These are phyloP conservation scores for Coemansia sp. DNA, from an alignment of 192 early-diverging fungal species.

Conservation along the genomic window DNA sequence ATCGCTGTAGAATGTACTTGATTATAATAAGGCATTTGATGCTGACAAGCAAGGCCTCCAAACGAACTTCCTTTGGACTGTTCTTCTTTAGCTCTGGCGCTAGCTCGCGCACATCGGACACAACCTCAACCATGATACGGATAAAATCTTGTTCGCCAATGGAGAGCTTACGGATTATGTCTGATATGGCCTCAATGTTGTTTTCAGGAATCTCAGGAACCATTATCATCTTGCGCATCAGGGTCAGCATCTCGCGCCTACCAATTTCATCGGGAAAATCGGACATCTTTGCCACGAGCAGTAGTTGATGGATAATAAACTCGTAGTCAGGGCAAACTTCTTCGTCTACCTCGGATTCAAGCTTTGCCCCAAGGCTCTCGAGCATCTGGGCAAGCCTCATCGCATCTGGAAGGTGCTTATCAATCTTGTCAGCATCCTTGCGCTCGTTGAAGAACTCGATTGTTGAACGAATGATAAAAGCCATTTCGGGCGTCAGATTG, in stretches of 20 bases:
- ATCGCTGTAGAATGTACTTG: conserved; percentile 68
- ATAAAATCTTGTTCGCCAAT: conserved; percentile 86
- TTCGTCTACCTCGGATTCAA: conserved; percentile 47
- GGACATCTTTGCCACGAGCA: conserved; percentile 72
- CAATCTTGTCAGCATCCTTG: conserved; percentile 64
- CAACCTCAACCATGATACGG: conserved; percentile 80
- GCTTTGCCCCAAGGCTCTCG: conserved; percentile 42
- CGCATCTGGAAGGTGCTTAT: conserved; percentile 70
- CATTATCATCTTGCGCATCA: conserved; percentile 78
- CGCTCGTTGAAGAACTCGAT: conserved; percentile 47
- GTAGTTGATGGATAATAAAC: conserved; percentile 60
- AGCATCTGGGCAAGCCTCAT: conserved; percentile 56
- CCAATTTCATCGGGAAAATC: conserved; percentile 92
- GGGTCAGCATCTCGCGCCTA: conserved; percentile 73
- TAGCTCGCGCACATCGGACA: conserved; percentile 72
- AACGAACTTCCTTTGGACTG: conserved; percentile 32
- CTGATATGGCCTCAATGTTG: conserved; percentile 74
- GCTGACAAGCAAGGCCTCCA: conserved; percentile 58
- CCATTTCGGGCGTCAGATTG: conserved; percentile 58
- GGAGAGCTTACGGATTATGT: conserved; percentile 73
- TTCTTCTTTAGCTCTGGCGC: conserved; percentile 29
- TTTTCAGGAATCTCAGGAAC: conserved; percentile 74
- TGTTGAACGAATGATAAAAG: conserved; percentile 51
- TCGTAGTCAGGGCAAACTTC: conserved; percentile 50
- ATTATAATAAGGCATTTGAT: conserved; percentile 70